Evolutionary conservation across 345 rosid species (phyloP), one percentile per base, ranked within the genome.

Genomic region (Arabidopsis arenosa): DNA sequence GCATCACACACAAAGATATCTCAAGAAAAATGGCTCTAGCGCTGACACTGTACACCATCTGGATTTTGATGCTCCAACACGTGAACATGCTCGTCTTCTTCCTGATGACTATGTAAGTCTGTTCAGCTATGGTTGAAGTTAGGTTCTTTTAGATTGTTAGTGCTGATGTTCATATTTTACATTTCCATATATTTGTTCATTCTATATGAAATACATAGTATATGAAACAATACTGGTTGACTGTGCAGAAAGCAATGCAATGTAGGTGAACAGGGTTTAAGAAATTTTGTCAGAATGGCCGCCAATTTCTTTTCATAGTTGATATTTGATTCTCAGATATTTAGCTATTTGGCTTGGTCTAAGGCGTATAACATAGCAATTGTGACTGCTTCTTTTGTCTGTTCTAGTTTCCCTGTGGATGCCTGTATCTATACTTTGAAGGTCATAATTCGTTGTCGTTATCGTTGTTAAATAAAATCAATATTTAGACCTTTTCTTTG

Each of bases 21-120:
- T 95, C 40, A 89, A 78, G 88, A 95, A 85, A 77, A 88, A 86
- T 63, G 82, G 75, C 51, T 83, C 86, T 23, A 62, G 73, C 59
- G 26, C 80, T 58, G 90, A 89, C 77, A 88, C 87, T 54, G 84
- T 95, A 75, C 90, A 80, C 79, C 97, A 95, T 82, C 85, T 95
- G 86, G 99, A 95, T 84, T 95, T 95, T 84, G 99, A 95, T 86
- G 99, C 99, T 68, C 97, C 99, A 69, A 95, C 99, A 23, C 96
- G 99, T 32, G 95, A 95, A 74, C 88, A 92, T 79, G 91, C 97
- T 49, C 86, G 81, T 69, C 86, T 83, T 80, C 86, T 92, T 53
- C 84, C 87, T 57, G 96, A 92, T 74, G 97, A 95, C 81, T 86
- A 83, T 77, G 99, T 95, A 92, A 78, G 75, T 80, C 56, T 73